Evolutionary conservation across 495 filamentous ascomycete genomes (phyloP).

Genomic region (Penicillium ucsense): DNA sequence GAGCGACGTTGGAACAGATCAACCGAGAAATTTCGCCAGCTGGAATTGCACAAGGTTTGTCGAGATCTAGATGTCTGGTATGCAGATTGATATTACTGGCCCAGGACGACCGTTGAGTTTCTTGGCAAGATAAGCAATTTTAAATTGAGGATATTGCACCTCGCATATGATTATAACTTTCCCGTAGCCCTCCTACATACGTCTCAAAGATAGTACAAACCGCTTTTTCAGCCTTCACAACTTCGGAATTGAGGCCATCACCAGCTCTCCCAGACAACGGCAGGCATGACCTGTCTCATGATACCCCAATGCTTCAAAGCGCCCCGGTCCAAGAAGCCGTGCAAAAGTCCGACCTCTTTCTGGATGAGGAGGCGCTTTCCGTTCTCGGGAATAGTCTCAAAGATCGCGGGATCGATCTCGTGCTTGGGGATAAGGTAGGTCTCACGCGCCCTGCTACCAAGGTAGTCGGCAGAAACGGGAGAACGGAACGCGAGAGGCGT

Average conservation of each 20-base stretch:
- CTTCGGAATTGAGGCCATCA: constrained; percentile 26
- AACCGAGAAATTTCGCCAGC: no score
- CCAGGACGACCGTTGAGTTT: no score
- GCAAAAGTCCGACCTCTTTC: constrained; percentile 45
- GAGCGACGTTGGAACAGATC: no score
- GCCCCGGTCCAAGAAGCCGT: constrained; percentile 59
- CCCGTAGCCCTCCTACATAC: no score
- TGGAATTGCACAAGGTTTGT: no score
- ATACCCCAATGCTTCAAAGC: constrained; percentile 83
- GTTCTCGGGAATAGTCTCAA: constrained; percentile 25
- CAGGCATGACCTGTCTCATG: constrained; percentile 78
- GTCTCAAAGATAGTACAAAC: not conserved
- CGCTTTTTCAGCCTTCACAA: not conserved
- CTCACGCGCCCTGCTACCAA: constrained; percentile 59
- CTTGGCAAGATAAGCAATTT: no score
- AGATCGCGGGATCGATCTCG: constrained; percentile 53
- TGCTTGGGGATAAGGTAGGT: constrained; percentile 62
- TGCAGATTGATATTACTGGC: no score
- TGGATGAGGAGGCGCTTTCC: constrained; percentile 17
- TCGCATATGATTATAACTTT: not conserved
- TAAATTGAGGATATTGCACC: no score
- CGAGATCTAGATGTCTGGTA: no score
- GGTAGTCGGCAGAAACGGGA: constrained; percentile 54
- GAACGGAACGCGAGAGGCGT: constrained; percentile 54
- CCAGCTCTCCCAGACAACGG: constrained; percentile 79